Base-by-base conservation (phyloP, 2,329 filamentous ascomycete genomes). In the Exophiala spinifera region DNA sequence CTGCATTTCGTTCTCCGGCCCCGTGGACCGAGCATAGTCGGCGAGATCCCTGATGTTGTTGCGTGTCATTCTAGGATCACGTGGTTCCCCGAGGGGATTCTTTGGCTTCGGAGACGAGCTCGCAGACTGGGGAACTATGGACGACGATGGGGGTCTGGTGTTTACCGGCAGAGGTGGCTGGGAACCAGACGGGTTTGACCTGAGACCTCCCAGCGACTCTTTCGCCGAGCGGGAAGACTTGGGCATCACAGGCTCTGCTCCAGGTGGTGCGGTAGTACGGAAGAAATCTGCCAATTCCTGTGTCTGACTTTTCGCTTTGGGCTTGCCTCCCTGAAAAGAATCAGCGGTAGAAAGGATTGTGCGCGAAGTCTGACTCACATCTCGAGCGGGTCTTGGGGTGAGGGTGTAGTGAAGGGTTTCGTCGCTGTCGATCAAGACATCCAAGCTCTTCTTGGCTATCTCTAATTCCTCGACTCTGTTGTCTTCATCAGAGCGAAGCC, bases 1-100 rank as follows among this genome's bases (percentile, higher is more conserved):
- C 50, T 57, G 63, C 49, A 46, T 62, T 46, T 68, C 72, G 40
- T 76, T 76, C n/a, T 78, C 67, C 14, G 92, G 88, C 1, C 89
- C 90, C 25, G 90, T 95, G 1, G 87, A 88, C 56, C 89, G 86
- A 65, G 95, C 89, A 68, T 96, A 96, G 55, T 95, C 87, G 19
- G 90, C 88, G 72, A 96, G 89, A 64, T 96, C 91, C 43, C 84
- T 79, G 7, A 87, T 82, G 58, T 91, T 87, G 4, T 79, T 77
- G 39, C 57, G 46, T 8, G 83, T 79, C 7, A 88, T 76, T 57
- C 87, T 81, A 1, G 90, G 85, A 61, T 96, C 91, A 59, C 91
- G 82, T 20, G 90, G 83, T 63, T 74, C 70, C 21, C 66, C 66
- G 17, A 62, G 57, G 61, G 34, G 63, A 53, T 61, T 64, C 68